Percentiles rank a stretch among this genome's conserved stretches.
Conservation (phyloP, 2,329 filamentous ascomycete genomes). For the Rachicladosporium sp. region DNA sequence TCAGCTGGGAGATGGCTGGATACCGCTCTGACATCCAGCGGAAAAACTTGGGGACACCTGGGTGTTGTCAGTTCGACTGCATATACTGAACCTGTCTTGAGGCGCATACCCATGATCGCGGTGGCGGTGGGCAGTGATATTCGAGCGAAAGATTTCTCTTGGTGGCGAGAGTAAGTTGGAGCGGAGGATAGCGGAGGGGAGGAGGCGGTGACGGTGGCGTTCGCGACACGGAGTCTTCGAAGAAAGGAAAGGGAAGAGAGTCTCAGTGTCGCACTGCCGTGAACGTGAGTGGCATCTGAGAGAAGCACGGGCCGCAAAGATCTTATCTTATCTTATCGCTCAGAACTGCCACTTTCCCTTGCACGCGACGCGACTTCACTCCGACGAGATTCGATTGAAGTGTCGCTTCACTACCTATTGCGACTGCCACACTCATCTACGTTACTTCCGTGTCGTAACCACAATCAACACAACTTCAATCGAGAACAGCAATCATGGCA, state of each 20-base stretch:
- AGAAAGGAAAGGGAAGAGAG: slow-evolving; percentile 14
- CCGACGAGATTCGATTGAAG: too few species aligned
- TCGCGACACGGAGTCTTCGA: slow-evolving; percentile 27
- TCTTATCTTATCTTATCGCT: too few species aligned
- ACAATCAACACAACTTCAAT: not conserved
- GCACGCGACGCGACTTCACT: too few species aligned
- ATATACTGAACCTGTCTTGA: slow-evolving; percentile 1
- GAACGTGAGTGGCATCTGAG: not conserved
- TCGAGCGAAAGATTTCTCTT: too few species aligned
- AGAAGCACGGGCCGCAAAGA: too few species aligned
- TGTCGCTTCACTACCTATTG: too few species aligned
- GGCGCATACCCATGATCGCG: slow-evolving; percentile 20
- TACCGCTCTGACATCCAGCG: slow-evolving; percentile 99
- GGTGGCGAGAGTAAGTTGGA: too few species aligned
- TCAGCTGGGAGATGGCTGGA: slow-evolving; percentile 94
- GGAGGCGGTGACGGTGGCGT: slow-evolving; percentile 13
- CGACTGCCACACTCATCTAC: too few species aligned
- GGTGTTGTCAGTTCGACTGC: slow-evolving; percentile 24
- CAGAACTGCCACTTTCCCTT: too few species aligned
- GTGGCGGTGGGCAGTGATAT: slow-evolving; percentile 4
- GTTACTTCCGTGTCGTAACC: too few species aligned
- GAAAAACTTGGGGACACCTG: slow-evolving; percentile 86
- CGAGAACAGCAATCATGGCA: not conserved
- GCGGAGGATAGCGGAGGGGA: too few species aligned
- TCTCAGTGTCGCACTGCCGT: not conserved